Evolutionary conservation across 73 alveolate species (phyloP), one percentile per base, ranked within the genome.

Genomic region (Urostyla sp.): DNA sequence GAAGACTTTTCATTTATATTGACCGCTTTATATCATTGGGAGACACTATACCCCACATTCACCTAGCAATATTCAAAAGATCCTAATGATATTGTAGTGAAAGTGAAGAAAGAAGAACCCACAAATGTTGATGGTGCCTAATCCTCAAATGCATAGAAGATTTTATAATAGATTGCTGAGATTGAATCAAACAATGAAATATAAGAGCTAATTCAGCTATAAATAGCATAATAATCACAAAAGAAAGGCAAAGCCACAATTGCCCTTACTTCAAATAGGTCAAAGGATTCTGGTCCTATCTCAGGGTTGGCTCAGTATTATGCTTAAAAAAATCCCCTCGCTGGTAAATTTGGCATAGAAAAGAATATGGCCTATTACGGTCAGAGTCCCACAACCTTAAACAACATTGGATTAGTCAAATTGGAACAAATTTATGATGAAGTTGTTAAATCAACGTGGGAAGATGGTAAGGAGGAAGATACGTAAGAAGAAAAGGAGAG

Each of bases 1-100:
- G 94, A 87, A 40, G 94, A 87, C 50, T 72, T 79, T 51, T 58
- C 85, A 6, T 87, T 78, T 85, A 16, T 87, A 20, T 20, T 87
- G 38, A 84, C 90, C 3, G 90, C 85, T 18, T 52, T 87, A 3
- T 74, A 66, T 55, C 80, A 87, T 69, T 87, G 94, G 94, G 94
- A 87, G 72, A 55, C 21, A 6, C 27, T 46, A 45, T 77, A 56
- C 37, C 90, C 90, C 2, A 40, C 53, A 16, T 43, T 61, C 61
- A 75, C 75, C 11, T 63, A 8, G 0, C 60, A 38, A 6, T 18
- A 34, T 43, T 72, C 86, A 15, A 52, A 80, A 34, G 82, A 37
- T 40, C 83, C 75, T 40, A 49, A 36, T 16, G 85, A 73, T 1
- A 51, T 50, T 7, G 67, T 73, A n/a, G 87, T 46, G 0, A 72